Percentiles rank a stretch among this genome's conserved stretches.
Evolutionary conservation across 73 alveolate genomes (phyloP).

Genomic region (Symbiodinium pilosum): DNA sequence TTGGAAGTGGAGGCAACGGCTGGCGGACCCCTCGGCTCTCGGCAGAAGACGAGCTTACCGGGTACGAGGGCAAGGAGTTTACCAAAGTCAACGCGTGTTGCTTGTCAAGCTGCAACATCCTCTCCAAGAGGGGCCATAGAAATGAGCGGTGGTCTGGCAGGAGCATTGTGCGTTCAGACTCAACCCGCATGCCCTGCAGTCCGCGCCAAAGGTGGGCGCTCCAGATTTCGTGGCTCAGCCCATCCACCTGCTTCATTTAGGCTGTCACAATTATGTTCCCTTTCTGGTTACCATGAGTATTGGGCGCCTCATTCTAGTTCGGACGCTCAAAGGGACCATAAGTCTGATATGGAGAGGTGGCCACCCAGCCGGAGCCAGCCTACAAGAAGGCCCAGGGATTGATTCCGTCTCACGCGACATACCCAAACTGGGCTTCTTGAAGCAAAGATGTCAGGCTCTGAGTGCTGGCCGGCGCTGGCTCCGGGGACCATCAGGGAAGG

Average conservation of each 20-base stretch:
- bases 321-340: too few relatives aligned
- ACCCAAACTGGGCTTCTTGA: too few relatives aligned
- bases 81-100: too few relatives aligned
- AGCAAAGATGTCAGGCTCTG: not conserved
- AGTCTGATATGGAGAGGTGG: too few relatives aligned
- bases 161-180: conserved; percentile 19
- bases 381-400: conserved; percentile 7
- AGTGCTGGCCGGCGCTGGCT: conserved; percentile 10
- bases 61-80: not conserved
- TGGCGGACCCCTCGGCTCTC: conserved; percentile 5
- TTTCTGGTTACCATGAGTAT: too few relatives aligned
- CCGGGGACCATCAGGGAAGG: not conserved
- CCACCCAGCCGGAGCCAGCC: not conserved
- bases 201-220: not conserved
- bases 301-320: too few relatives aligned
- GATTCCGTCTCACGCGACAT: too few relatives aligned
- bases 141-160: too few relatives aligned
- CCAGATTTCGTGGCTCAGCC: not conserved
- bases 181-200: conserved; percentile 4
- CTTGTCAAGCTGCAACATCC: too few relatives aligned
- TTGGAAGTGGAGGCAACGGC: conserved; percentile 9
- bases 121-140: too few relatives aligned
- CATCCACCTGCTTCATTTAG: too few relatives aligned
- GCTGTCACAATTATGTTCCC: too few relatives aligned
- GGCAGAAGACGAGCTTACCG: not conserved